These are phyloP conservation scores for Pleurozium schreberi DNA, from an alignment of 225 moss, liverwort and hornwort species.

Conservation along the genomic window DNA sequence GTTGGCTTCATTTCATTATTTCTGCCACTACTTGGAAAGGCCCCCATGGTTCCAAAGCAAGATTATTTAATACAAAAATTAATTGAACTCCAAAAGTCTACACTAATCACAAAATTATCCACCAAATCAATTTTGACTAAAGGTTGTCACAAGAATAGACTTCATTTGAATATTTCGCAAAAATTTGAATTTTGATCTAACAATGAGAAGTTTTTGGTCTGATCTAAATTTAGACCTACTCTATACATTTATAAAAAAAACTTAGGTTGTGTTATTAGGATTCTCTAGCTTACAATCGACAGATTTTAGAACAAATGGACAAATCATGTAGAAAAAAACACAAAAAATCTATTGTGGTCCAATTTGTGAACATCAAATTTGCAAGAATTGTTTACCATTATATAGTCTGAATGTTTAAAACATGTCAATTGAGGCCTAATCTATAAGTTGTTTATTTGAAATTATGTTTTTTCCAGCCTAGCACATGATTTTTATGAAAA, in stretches of 20 bases:
- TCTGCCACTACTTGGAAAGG: neutral
- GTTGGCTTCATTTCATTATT: no score
- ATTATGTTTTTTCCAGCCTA: neutral
- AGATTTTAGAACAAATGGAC: neutral
- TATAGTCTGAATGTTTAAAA: neutral
- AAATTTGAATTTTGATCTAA: neutral
- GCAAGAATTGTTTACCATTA: neutral
- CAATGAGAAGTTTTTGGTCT: neutral
- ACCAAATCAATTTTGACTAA: rapidly evolving
- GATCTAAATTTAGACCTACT: no score
- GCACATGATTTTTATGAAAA: no score
- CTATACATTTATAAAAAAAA: no score
- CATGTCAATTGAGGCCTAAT: rapidly evolving
- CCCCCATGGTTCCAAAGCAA: neutral
- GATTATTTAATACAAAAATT: neutral
- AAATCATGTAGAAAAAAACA: neutral
- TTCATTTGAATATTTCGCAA: neutral
- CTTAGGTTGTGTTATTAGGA: rapidly evolving
- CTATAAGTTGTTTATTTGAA: neutral
- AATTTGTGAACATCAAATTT: neutral
- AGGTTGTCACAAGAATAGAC: no score
- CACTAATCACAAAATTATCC: rapidly evolving
- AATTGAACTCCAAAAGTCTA: neutral
- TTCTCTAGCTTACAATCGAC: rapidly evolving
- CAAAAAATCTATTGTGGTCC: rapidly evolving